Conservation (phyloP, 352 stramenopile species). For the Pythium dissimile region DNA sequence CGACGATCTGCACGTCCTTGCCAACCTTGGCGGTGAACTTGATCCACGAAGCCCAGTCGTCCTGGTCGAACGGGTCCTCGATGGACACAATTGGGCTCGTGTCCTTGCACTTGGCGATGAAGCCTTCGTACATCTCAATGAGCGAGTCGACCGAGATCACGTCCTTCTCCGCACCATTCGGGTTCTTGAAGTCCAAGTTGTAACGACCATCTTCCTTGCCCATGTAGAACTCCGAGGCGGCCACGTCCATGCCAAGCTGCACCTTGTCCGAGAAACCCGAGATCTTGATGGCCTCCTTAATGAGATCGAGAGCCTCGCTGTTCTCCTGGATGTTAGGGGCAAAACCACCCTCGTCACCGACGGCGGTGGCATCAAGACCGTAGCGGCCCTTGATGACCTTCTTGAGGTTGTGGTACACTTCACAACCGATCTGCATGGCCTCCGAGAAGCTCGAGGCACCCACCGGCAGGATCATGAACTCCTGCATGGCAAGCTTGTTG, state of each 20-base stretch:
- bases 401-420: conserved; percentile 99
- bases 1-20: conserved; percentile 97
- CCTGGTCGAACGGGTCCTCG: conserved; percentile 98
- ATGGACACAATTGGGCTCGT: conserved; percentile 98
- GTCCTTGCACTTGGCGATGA: conserved; percentile 82
- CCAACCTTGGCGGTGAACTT: conserved; percentile 89
- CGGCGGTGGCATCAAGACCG: conserved; percentile 97
- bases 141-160: conserved; percentile 93
- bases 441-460: conserved; percentile 90
- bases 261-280: conserved; percentile 97
- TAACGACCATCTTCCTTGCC: conserved; percentile 94
- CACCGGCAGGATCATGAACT: conserved; percentile 98
- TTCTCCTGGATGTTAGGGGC: conserved; percentile 97
- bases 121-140: conserved; percentile 94
- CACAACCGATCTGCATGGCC: conserved; percentile 97
- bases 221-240: conserved; percentile 97
- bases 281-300: conserved; percentile 96
- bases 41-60: conserved; percentile 97
- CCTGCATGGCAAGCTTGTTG: conserved; percentile 99
- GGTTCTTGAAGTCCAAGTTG: conserved; percentile 99
- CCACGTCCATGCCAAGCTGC: conserved; percentile 97
- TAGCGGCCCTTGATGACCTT: conserved; percentile 99
- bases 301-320: conserved; percentile 95
- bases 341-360: conserved; percentile 99
- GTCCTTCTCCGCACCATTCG: conserved; percentile 85